Percentiles rank a stretch among this genome's conserved stretches.
These are phyloP conservation scores for Falciphora oryzae DNA, from an alignment of 2,329 filamentous ascomycete species.

Conservation along the genomic window DNA sequence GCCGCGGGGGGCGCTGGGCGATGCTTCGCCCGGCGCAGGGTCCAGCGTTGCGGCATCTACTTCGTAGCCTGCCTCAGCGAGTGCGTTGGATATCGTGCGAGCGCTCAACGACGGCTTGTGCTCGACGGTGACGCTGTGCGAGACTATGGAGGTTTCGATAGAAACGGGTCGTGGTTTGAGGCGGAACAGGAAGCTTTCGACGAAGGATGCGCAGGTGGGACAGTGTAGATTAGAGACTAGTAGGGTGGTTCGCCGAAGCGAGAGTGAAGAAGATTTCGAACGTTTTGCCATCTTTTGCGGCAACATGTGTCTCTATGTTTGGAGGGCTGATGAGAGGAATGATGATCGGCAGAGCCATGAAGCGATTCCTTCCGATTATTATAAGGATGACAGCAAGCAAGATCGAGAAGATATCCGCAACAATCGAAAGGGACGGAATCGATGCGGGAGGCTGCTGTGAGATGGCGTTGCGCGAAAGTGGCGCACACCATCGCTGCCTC, in stretches of 20 bases:
- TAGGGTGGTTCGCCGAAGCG: constrained; percentile 42
- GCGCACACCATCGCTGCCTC: too few relatives aligned
- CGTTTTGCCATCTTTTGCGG: too few relatives aligned
- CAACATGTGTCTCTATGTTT: too few relatives aligned
- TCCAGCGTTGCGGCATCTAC: constrained; percentile 39
- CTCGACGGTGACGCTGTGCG: constrained; percentile 59
- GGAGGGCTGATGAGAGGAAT: too few relatives aligned
- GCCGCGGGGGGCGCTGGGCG: not conserved
- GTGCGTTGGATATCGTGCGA: constrained; percentile 35
- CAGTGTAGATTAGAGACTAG: constrained; percentile 73
- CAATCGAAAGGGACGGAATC: too few relatives aligned
- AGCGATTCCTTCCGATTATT: too few relatives aligned
- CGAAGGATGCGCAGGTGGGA: constrained; percentile 64
- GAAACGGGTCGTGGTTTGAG: constrained; percentile 38
- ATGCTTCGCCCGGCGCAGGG: not conserved
- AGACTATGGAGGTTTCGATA: constrained; percentile 63
- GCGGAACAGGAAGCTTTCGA: constrained; percentile 51
- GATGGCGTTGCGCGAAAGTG: too few relatives aligned
- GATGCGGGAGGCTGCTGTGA: too few relatives aligned
- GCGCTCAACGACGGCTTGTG: constrained; percentile 41
- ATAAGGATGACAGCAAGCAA: too few relatives aligned
- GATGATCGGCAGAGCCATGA: too few relatives aligned
- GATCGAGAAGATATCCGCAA: too few relatives aligned
- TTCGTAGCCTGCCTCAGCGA: constrained; percentile 55
- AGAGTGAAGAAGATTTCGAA: too few relatives aligned